Conservation (phyloP, 1,284 basidiomycete genomes). For the Moniliella sp. region DNA sequence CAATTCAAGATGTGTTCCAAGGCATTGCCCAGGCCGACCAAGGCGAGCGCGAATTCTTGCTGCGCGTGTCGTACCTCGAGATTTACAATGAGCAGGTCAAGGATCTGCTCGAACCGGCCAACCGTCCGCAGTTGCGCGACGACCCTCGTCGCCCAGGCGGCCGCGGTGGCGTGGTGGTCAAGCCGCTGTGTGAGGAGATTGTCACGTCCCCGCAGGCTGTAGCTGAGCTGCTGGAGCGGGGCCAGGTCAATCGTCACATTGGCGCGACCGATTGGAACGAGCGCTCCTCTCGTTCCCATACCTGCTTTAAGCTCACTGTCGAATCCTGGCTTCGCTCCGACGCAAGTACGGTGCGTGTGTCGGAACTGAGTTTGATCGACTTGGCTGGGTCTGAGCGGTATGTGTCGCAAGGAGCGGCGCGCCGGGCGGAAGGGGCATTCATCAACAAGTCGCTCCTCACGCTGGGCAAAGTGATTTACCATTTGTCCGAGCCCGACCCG, state of each 20-base stretch:
- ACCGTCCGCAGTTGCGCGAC: slow-evolving; percentile 33
- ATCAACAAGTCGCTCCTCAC: slow-evolving; percentile 40
- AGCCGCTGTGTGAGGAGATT: slow-evolving; percentile 57
- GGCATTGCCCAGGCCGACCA: slow-evolving; percentile 32
- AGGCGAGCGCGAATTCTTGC: slow-evolving; percentile 54
- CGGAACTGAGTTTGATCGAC: slow-evolving; percentile 58
- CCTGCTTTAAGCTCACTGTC: slow-evolving; percentile 42
- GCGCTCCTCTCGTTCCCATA: slow-evolving; percentile 71
- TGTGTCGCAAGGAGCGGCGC: slow-evolving; percentile 32
- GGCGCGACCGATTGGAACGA: slow-evolving; percentile 96
- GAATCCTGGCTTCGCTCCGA: slow-evolving; percentile 11
- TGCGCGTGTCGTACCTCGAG: slow-evolving; percentile 81
- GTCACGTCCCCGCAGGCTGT: slow-evolving; percentile 72
- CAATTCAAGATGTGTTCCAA: slow-evolving; percentile 29
- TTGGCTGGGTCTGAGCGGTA: slow-evolving; percentile 86
- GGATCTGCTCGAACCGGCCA: slow-evolving; percentile 58
- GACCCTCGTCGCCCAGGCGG: slow-evolving; percentile 9
- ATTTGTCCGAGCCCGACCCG: slow-evolving; percentile 13
- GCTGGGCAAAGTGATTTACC: slow-evolving; percentile 29
- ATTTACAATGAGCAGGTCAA: slow-evolving; percentile 88
- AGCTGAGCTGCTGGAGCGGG: slow-evolving; percentile 57
- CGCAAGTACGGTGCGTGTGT: slow-evolving; percentile 15
- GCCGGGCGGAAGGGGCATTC: slow-evolving; percentile 35
- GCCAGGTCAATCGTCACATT: slow-evolving; percentile 67
- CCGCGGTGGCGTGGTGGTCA: slow-evolving; percentile 36